phyloP scores from a whole-genome alignment of 495 filamentous ascomycete genomes.

The Aspergillus campestris region DNA sequence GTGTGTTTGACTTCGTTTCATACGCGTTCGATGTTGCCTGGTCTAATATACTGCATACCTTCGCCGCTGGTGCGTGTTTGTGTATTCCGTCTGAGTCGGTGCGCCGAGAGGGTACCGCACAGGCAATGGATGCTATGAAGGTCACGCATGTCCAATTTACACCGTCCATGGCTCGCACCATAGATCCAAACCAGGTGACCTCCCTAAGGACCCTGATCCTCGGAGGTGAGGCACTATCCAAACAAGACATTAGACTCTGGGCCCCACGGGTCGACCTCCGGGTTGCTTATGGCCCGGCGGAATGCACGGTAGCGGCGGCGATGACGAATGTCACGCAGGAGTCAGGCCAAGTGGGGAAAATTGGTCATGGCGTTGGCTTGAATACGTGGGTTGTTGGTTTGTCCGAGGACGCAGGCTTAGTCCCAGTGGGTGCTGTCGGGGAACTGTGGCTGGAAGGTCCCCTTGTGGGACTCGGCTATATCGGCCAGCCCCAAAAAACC shows the following conservation, averaged over 20 bases:
- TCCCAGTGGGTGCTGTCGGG: conserved; percentile 35
- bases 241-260: neutral
- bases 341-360: neutral
- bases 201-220: conserved; percentile 22
- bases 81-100: conserved; percentile 44
- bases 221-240: conserved; percentile 32
- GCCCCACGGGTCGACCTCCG: neutral
- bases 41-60: conserved; percentile 47
- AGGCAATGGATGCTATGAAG: conserved; percentile 14
- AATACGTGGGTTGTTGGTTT: conserved; percentile 6
- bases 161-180: conserved; percentile 13
- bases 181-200: conserved; percentile 18
- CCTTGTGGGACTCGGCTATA: conserved; percentile 11
- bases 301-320: conserved; percentile 6
- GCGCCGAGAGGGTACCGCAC: conserved; percentile 19
- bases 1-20: conserved; percentile 49
- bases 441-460: conserved; percentile 43
- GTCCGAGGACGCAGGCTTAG: conserved; percentile 17
- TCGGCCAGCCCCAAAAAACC: conserved; percentile 4
- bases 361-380: conserved; percentile 11
- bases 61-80: conserved; percentile 45
- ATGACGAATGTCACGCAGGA: conserved; percentile 3
- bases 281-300: conserved; percentile 9
- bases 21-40: conserved; percentile 53
- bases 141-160: conserved; percentile 19